Evolutionary conservation across 768 basidiomycete species (phyloP), one percentile per base, ranked within the genome.

Genomic region (Leccinum ochraceum): DNA sequence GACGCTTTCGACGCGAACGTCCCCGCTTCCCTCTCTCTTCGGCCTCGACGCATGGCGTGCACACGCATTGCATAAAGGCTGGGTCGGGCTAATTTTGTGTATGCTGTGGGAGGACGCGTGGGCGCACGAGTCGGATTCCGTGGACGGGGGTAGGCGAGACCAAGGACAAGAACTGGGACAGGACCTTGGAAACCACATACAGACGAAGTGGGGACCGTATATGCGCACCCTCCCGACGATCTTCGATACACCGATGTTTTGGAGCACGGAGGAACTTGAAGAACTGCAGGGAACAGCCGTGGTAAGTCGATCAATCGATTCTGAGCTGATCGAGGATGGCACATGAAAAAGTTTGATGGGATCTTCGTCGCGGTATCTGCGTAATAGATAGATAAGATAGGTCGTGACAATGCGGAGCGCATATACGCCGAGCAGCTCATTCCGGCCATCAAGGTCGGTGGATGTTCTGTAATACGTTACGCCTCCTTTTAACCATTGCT

Each of bases 201-300:
- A 36, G 10, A 30, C 59, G 17, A 66, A 54, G 60, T 72, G 71
- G 71, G 67, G 64, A 4, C 62, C 71, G 1, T 72, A 72, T 34
- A 62, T 72, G 57, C 64, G 54, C 48, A 66, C 81, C 16, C 80
- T 98, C 61, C 95, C 95, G 0, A 78, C 68, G 13, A 61, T 65
- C 13, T 98, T 98, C 70, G 82, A 89, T 65, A 95, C 95, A 0
- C 93, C 94, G 1, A 98, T 99, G 92, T 95, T 98, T 70, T 98
- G 97, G 97, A 77, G 71, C 48, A 80, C 83, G 3, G 81, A 80
- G 3, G 94, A 97, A 57, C 74, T 95, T 10, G 73, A 77, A 26
- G 88, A 92, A 64, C 80, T 99, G 14, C 76, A 79, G 59, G 97
- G 94, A 0, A 96, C 94, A 49, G 83, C 87, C n/a, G 86, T 98